Base-by-base conservation (phyloP, 495 filamentous ascomycete species). In the Xylaria telfairii region DNA sequence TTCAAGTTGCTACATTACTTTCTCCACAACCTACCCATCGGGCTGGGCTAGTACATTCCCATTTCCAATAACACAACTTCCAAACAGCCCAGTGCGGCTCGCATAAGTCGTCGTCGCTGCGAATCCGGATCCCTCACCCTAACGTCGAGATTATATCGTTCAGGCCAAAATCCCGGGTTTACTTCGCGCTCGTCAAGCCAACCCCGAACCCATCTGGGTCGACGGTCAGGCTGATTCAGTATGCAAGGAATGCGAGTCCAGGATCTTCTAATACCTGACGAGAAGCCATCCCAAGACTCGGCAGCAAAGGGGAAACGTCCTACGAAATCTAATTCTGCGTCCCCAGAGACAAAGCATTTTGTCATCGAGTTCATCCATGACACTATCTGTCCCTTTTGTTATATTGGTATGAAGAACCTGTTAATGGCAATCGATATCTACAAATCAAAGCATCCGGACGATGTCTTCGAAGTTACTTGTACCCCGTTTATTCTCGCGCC, bases 331-430 rank as follows among this genome's bases (percentile, higher is more conserved):
- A 56, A 68, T n/a, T 53, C 21, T 44, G 7, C 46, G 53, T 7
- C 68, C 26, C 34, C 68, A 1, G 68, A 74, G 53, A 78, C 72
- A 60, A 74, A 71, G 24, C 71, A 75, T 46, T 83, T 93, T 82
- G 85, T 85, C 42, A 91, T 97, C 79, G 88, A 93, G 54, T 87
- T 96, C 67, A 90, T 93, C 62, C 81, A 82, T 46, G 94, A 97
- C 81, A 91, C 89, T 24, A 85, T 96, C 72, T 97, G 94, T 78
- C 93, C 93, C 9, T 93, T 89, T 88, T 97, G 94, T 82, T 97
- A 93, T 79, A 84, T 97, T 60, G 92, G 92, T 71, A 90, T 91
- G 75, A 89, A 89, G 69, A 88, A 90, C 64, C 87, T 97, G 47
- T 85, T 90, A 34, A 78, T 78, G 39, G 93, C 90, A 37, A 96